A percentile compares a stretch with the other conserved stretches of the same genome.
Evolutionary conservation across 1,139 yeast genomes (phyloP).

Genomic region (Ashbya aceris): DNA sequence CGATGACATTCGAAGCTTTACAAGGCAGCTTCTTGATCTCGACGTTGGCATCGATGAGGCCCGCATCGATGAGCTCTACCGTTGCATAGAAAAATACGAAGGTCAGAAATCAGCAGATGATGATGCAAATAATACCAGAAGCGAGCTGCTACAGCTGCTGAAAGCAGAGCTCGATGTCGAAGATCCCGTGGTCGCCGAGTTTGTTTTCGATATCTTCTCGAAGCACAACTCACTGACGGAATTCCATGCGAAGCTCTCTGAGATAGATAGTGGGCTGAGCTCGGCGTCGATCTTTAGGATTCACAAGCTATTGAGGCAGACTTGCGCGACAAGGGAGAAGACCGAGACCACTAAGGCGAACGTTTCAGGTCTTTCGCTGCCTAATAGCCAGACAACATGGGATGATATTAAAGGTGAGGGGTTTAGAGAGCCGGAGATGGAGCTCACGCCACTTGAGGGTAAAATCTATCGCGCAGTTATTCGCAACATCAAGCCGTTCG

Average conservation of each 20-base stretch:
- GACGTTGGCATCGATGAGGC: constrained; percentile 13
- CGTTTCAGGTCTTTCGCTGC: constrained; percentile 10
- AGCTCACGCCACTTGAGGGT: constrained; percentile 33
- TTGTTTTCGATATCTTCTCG: constrained; percentile 42
- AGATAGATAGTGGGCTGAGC: constrained; percentile 59
- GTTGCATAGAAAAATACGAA: constrained; percentile 1
- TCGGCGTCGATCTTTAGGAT: constrained; percentile 34
- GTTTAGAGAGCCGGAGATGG: constrained; percentile 15
- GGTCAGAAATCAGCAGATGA: not conserved
- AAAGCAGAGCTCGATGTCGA: constrained; percentile 22
- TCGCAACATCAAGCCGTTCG: constrained; percentile 52
- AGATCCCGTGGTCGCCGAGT: constrained; percentile 48
- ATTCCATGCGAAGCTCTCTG: constrained; percentile 39
- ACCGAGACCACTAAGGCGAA: constrained; percentile 10
- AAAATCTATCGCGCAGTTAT: constrained; percentile 54
- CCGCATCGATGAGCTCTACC: constrained; percentile 9
- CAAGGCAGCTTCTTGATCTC: constrained; percentile 8
- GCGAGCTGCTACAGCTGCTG: constrained; percentile 7
- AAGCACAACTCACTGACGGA: constrained; percentile 30
- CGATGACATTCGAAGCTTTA: constrained; percentile 10
- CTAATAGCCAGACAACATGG: constrained; percentile 17
- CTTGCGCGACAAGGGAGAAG: constrained; percentile 14
- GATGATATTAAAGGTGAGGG: constrained; percentile 12
- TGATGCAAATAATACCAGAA: not conserved
- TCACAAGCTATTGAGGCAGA: constrained; percentile 14